Evolutionary conservation across 768 basidiomycete species (phyloP).

Genomic region (Mycena indigotica): DNA sequence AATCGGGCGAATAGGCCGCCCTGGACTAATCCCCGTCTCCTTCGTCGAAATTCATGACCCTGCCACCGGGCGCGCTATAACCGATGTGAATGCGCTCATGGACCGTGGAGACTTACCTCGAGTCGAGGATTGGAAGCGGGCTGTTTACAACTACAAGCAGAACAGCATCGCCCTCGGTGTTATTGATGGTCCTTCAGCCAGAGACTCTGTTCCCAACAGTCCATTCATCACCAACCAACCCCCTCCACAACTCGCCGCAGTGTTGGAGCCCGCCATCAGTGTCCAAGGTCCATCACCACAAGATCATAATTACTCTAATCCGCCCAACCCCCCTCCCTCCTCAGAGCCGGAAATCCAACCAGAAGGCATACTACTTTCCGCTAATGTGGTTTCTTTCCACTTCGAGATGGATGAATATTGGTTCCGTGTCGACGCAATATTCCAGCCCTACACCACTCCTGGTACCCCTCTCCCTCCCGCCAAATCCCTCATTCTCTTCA

Average conservation of each 20-base stretch:
- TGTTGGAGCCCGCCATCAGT: constrained; percentile 25
- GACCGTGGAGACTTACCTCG: constrained; percentile 87
- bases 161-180: constrained; percentile 94
- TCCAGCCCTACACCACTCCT: constrained; percentile 76
- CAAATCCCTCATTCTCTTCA: constrained; percentile 84
- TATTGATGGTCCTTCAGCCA: constrained; percentile 62
- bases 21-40: constrained; percentile 94
- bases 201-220: constrained; percentile 46
- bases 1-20: constrained; percentile 91
- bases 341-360: constrained; percentile 57
- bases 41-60: constrained; percentile 98
- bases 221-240: constrained; percentile 35
- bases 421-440: constrained; percentile 92
- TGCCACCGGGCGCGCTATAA: constrained; percentile 74
- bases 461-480: constrained; percentile 57
- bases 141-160: constrained; percentile 93
- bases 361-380: constrained; percentile 82
- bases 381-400: constrained; percentile 95
- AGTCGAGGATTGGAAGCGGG: constrained; percentile 99
- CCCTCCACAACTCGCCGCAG: constrained; percentile 23
- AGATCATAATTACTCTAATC: constrained; percentile 24
- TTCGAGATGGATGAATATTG: constrained; percentile 95
- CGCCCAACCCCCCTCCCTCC: constrained; percentile 36
- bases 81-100: constrained; percentile 76
- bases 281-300: constrained; percentile 34